A percentile compares a stretch with the other conserved stretches of the same genome.
These are phyloP conservation scores for Clonostachys rhizophaga DNA, from an alignment of 2,329 filamentous ascomycete genomes.

Conservation along the genomic window DNA sequence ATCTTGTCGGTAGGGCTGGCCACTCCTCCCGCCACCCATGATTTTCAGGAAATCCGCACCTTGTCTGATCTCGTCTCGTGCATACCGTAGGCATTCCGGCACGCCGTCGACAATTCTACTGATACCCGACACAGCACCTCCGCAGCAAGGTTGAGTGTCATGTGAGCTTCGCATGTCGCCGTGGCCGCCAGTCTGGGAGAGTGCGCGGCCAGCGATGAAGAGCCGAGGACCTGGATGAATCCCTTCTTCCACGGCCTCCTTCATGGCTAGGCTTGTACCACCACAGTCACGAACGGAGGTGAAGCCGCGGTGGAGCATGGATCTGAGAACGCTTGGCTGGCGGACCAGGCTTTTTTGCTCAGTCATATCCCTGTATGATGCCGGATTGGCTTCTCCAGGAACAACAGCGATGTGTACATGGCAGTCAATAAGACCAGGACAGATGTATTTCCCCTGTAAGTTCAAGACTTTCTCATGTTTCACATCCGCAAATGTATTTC, in stretches of 20 bases:
- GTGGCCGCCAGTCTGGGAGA: conserved; percentile 53
- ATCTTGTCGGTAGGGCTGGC: conserved; percentile 49
- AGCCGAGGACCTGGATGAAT: conserved; percentile 49
- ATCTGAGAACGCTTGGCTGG: conserved; percentile 37
- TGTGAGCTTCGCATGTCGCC: conserved; percentile 40
- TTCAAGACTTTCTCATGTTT: conserved; percentile 5
- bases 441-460: conserved; percentile 18
- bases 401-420: conserved; percentile 23
- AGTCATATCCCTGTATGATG: conserved; percentile 17
- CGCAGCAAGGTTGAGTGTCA: conserved; percentile 30
- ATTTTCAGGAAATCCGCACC: conserved; percentile 61
- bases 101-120: conserved; percentile 48
- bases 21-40: conserved; percentile 55
- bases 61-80: conserved; percentile 47
- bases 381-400: conserved; percentile 16
- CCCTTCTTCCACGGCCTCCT: conserved; percentile 51
- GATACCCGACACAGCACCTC: conserved; percentile 21
- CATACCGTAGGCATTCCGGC: conserved; percentile 43
- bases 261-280: conserved; percentile 48
- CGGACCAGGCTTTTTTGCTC: conserved; percentile 31
- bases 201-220: conserved; percentile 47
- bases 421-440: conserved; percentile 24
- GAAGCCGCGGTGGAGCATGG: conserved; percentile 53
- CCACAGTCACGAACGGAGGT: conserved; percentile 55
- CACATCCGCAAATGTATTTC: too few species aligned